A percentile compares a stretch with the other conserved stretches of the same genome.
Conservation (phyloP, 352 stramenopile species). For the Elongisporangium undulatum region DNA sequence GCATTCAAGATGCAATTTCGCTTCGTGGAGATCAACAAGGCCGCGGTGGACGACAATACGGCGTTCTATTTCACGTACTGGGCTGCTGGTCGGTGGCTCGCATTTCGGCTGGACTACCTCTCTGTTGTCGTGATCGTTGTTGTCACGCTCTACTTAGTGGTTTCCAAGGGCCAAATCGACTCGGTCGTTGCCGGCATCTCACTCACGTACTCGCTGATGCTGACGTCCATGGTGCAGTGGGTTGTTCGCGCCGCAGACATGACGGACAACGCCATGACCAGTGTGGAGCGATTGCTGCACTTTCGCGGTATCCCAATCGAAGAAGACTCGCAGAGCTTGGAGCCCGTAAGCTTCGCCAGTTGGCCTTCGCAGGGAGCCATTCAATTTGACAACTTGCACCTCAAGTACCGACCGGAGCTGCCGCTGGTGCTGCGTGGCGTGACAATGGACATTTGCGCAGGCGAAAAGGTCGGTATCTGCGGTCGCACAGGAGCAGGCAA, state of each 20-base stretch:
- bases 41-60: slow-evolving; percentile 35
- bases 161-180: slow-evolving; percentile 31
- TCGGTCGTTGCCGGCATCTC: slow-evolving; percentile 21
- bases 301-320: slow-evolving; percentile 15
- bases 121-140: slow-evolving; percentile 86
- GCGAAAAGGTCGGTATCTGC: slow-evolving; percentile 56
- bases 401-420: slow-evolving; percentile 33
- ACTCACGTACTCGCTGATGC: slow-evolving; percentile 38
- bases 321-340: slow-evolving; percentile 9
- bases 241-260: too few species aligned
- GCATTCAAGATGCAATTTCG: slow-evolving; percentile 34
- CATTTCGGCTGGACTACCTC: slow-evolving; percentile 85
- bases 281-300: slow-evolving; percentile 30
- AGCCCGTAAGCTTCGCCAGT: slow-evolving; percentile 2
- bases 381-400: slow-evolving; percentile 19
- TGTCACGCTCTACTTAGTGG: slow-evolving; percentile 85
- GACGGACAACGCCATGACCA: slow-evolving; percentile 37
- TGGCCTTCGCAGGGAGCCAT: slow-evolving; percentile 29
- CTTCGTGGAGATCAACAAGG: slow-evolving; percentile 35
- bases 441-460: slow-evolving; percentile 18
- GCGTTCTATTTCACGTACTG: slow-evolving; percentile 47
- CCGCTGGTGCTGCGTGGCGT: slow-evolving; percentile 34
- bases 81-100: slow-evolving; percentile 87
- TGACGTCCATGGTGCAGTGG: slow-evolving; percentile 38
- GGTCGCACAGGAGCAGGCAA: slow-evolving; percentile 39